These are phyloP conservation scores for Hymenoscyphus albidus DNA, from an alignment of 2,329 filamentous ascomycete species.

Conservation along the genomic window DNA sequence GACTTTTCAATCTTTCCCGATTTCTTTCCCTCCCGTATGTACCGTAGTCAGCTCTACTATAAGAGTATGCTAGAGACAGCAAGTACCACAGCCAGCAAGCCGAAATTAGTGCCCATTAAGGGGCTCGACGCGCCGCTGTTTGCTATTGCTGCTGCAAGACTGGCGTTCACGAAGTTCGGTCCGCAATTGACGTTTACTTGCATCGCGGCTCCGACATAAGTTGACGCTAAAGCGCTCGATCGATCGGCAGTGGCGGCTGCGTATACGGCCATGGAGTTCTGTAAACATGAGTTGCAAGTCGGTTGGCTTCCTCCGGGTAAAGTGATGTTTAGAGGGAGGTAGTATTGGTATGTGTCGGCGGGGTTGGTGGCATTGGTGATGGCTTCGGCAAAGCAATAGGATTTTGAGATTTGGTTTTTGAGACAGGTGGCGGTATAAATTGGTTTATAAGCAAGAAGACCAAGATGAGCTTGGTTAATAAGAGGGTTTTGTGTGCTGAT, in stretches of 20 bases:
- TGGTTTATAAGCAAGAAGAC: constrained; percentile 71
- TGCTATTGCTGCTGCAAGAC: constrained; percentile 37
- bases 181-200: constrained; percentile 68
- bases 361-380: constrained; percentile 70
- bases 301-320: constrained; percentile 67
- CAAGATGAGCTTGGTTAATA: constrained; percentile 70
- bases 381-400: constrained; percentile 81
- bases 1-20: not conserved
- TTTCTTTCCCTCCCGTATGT: constrained; percentile 6
- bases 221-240: constrained; percentile 60
- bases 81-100: constrained; percentile 19
- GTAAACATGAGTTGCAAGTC: constrained; percentile 71
- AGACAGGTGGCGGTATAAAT: constrained; percentile 81
- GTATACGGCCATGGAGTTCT: constrained; percentile 79
- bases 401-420: constrained; percentile 57
- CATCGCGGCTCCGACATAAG: constrained; percentile 68
- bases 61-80: constrained; percentile 22
- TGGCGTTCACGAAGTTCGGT: constrained; percentile 52
- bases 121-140: constrained; percentile 3
- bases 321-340: constrained; percentile 70
- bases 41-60: constrained; percentile 1
- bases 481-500: constrained; percentile 62
- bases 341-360: constrained; percentile 78
- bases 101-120: constrained; percentile 8
- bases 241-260: constrained; percentile 63